Base-by-base conservation (phyloP, 768 basidiomycete genomes). In the Galerina marginata region DNA sequence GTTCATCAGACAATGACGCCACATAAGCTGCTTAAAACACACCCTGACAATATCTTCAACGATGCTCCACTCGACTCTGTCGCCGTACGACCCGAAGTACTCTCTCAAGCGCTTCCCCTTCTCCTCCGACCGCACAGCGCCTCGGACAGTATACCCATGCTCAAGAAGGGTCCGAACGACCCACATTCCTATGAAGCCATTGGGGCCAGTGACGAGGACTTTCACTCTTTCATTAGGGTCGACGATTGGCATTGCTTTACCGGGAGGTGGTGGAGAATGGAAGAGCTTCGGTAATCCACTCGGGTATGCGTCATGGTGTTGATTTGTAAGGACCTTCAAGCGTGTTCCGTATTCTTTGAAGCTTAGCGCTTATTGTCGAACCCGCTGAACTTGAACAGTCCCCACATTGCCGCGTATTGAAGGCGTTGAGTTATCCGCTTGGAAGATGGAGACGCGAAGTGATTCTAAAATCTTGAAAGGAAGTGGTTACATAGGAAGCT, bases 31-130 rank as follows among this genome's bases (percentile, higher is more conserved):
- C 0, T 14, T 16, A 26, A 9, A 38, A 60, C 71, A 5, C 25
- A 73, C 78, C 67, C 73, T 70, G 4, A 71, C 69, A 61, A 94
- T 89, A 66, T 95, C 92, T 47, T 84, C 80, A 0, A 94, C 90
- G 20, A 92, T 74, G 14, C 83, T 83, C 44, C 87, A 71, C 62
- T 90, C 86, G 63, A 92, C 84, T 48, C 78, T 82, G 61, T 84
- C 82, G 0, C 84, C 86, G 58, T 81, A 82, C 0, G 74, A 67
- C 12, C 79, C 75, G 71, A 91, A 89, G 51, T 80, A 60, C 23
- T 87, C 75, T 55, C 75, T 72, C 58, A 93, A 74, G 65, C 84
- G 83, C 1, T 80, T 71, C 2, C 83, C 86, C 70, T 92, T 93
- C n/a, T 74, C 75, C 9, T 69, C 67, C 1, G 84, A 83, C 12